A percentile compares a stretch with the other conserved stretches of the same genome.
phyloP scores from a whole-genome alignment of 345 rosid species.

The Melaleuca quinquenervia region DNA sequence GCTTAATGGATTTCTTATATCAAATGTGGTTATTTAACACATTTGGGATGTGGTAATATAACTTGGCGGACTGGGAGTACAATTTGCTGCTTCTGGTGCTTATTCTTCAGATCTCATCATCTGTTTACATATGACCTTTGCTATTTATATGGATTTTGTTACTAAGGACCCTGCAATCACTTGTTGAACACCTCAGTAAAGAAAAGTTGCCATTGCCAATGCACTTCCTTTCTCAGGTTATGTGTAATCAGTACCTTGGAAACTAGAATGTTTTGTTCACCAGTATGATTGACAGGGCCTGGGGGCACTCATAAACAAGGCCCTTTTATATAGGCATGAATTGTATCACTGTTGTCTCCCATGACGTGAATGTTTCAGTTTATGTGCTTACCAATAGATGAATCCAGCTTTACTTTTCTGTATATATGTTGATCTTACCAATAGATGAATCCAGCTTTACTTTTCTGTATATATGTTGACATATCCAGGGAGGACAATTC shows the following conservation, averaged over 20 bases:
- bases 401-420: not conserved
- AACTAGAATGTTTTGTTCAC: not conserved
- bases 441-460: not conserved
- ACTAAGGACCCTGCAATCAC: not conserved
- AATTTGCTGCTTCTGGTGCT: not conserved
- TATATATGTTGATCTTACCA: not conserved
- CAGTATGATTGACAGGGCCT: not conserved
- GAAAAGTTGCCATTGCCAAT: not conserved
- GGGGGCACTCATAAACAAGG: not conserved
- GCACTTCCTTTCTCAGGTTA: not conserved
- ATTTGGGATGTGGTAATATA: not conserved
- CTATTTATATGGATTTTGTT: not conserved
- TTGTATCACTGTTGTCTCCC: not conserved
- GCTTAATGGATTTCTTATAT: not conserved
- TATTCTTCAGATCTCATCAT: not conserved
- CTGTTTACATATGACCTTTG: not conserved
- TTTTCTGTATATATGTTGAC: not conserved
- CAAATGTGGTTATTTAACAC: not conserved
- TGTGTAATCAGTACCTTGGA: not conserved
- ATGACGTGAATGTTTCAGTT: not conserved
- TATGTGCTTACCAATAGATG: not conserved
- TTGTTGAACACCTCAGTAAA: not conserved
- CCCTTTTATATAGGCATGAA: not conserved
- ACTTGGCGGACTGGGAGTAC: not conserved
- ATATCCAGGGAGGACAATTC: slow-evolving; percentile 65